Evolutionary conservation across 2,329 filamentous ascomycete genomes (phyloP), one percentile per base, ranked within the genome.

Genomic region (Xylaria sp.): DNA sequence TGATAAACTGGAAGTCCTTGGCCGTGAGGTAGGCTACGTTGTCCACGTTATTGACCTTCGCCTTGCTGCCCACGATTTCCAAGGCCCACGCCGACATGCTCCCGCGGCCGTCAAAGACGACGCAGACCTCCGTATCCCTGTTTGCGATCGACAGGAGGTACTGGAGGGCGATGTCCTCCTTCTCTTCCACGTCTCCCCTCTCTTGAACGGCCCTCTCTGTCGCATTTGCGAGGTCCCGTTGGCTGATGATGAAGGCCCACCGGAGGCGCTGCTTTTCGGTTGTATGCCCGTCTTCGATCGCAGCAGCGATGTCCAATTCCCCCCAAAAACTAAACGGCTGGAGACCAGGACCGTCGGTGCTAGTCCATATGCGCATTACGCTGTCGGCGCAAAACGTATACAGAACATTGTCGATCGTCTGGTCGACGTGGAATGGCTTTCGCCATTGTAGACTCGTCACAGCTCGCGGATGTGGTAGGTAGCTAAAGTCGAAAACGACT

Each of bases 61-160:
- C 77, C 66, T 87, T 91, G 63, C 84, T 86, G 34, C 89, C 88
- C 18, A 96, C 83, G 66, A 93, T 92, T 70, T 97, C 92, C 51
- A 99, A 75, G 0, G 91, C 93, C 90, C 93, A 97, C 0, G 91
- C 91, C 39, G 90, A 92, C 88, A 97, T 91, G 61, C 87, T 86
- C 1, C 93, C 93, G 44, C 81, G 78, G n/a, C 87, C 86, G 71
- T 97, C 91, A 44, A 96, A 78, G 7, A 93, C 86, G 20, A 97
- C 80, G 62, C 92, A 94, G 2, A 99, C 84, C 69, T 99, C 94
- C 0, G 92, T 91, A 51, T 83, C 89, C 48, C 88, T 87, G 57
- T 93, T 94, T 8, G 91, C 91, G 62, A 97, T 82, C 62, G 92
- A 89, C 40, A 96, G 88, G 4, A 97, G 77, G 67, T 96, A 91